A percentile compares a stretch with the other conserved stretches of the same genome.
phyloP scores from a whole-genome alignment of 2,329 filamentous ascomycete species.

The Ascochyta pisi region DNA sequence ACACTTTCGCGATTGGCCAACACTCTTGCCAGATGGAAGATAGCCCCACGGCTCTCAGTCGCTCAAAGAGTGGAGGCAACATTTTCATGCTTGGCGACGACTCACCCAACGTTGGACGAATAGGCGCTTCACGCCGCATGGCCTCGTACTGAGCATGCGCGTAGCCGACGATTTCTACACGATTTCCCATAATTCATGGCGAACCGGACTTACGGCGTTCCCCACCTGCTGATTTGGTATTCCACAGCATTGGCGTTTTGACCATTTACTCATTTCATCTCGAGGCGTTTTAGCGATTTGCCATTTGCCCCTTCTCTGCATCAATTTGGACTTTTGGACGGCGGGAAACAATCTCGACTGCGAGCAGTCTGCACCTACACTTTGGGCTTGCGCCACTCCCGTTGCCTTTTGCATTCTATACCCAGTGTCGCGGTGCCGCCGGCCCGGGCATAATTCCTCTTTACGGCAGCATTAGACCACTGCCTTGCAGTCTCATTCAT shows the following conservation, averaged over 20 bases:
- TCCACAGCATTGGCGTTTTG: conserved; percentile 45
- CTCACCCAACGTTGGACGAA: conserved; percentile 39
- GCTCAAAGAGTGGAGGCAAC: conserved; percentile 42
- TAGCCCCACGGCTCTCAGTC: conserved; percentile 60
- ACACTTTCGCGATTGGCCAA: conserved; percentile 95
- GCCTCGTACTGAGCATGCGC: conserved; percentile 46
- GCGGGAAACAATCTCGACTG: conserved; percentile 29
- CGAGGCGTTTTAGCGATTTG: conserved; percentile 47
- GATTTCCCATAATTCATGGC: conserved; percentile 44
- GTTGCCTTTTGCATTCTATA: conserved; percentile 43
- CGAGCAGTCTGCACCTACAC: conserved; percentile 26
- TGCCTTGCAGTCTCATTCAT: conserved; percentile 41
- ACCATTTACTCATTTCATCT: conserved; percentile 34
- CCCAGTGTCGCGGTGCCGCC: conserved; percentile 27
- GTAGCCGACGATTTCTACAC: conserved; percentile 39
- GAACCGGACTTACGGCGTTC: conserved; percentile 48
- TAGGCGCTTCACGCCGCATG: conserved; percentile 46
- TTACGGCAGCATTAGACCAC: conserved; percentile 37
- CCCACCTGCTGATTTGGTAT: conserved; percentile 41
- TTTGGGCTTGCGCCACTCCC: conserved; percentile 28
- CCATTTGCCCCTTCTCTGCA: conserved; percentile 37
- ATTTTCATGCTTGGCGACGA: conserved; percentile 43
- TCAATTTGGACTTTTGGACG: conserved; percentile 32
- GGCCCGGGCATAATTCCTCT: conserved; percentile 21
- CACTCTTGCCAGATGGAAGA: conserved; percentile 67